These are phyloP conservation scores for Globisporangium acanthophoron DNA, from an alignment of 352 stramenopile species.

Conservation along the genomic window DNA sequence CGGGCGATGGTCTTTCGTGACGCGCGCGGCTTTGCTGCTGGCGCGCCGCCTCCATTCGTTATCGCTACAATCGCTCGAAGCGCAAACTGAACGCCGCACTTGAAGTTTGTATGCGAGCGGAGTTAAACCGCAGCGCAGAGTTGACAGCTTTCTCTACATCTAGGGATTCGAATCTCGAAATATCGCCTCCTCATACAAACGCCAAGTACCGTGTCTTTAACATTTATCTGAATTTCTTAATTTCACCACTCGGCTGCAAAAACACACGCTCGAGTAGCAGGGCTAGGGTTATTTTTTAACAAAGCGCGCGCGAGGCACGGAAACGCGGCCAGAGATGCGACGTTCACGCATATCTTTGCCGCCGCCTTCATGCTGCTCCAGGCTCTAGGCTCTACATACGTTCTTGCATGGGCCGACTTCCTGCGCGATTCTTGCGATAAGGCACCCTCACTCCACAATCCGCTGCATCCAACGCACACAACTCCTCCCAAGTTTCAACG, in stretches of 20 bases:
- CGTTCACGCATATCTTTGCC: slow-evolving; percentile 42
- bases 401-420: too few relatives aligned
- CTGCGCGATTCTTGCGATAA: too few relatives aligned
- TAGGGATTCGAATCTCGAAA: background rate
- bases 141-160: background rate
- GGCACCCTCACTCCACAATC: background rate
- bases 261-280: slow-evolving; percentile 3
- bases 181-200: background rate
- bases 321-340: slow-evolving; percentile 11
- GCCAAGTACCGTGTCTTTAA: background rate
- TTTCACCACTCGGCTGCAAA: background rate
- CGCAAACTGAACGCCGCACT: background rate
- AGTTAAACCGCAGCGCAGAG: background rate
- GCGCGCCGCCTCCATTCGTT: background rate
- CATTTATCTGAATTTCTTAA: background rate
- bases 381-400: too few relatives aligned
- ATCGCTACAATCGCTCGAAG: background rate
- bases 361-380: background rate
- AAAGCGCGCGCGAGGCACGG: background rate
- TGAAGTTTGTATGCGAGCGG: background rate
- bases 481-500: background rate
- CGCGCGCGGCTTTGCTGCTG: background rate
- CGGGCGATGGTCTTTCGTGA: background rate
- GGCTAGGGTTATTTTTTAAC: slow-evolving; percentile 14
- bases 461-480: background rate